phyloP scores from a whole-genome alignment of 768 basidiomycete species.

The Candolleomyces aberdarensis region DNA sequence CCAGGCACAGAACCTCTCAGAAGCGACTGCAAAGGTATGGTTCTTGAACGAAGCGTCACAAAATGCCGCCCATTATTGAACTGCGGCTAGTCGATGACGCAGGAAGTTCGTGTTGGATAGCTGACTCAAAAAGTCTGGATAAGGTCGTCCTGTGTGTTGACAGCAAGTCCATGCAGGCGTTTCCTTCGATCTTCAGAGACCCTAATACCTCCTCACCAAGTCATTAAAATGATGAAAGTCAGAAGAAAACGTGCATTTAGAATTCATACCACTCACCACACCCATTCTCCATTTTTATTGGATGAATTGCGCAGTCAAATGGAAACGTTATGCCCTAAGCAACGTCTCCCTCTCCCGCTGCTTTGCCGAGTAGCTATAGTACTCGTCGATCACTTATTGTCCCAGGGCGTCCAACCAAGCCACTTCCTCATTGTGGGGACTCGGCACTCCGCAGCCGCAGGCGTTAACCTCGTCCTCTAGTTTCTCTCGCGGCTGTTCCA shows the following conservation, averaged over 20 bases:
- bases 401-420: constrained; percentile 24
- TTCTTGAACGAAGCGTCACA: constrained; percentile 17
- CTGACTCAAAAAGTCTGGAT: constrained; percentile 24
- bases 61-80: constrained; percentile 11
- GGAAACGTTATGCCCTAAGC: constrained; percentile 31
- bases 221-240: too few relatives aligned
- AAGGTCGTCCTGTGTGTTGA: constrained; percentile 27
- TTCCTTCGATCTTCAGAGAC: too few relatives aligned
- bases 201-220: too few relatives aligned
- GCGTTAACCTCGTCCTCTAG: constrained; percentile 33
- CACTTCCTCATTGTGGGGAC: constrained; percentile 35
- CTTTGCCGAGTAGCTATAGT: constrained; percentile 27
- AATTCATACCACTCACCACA: background rate
- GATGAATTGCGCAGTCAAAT: background rate
- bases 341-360: constrained; percentile 31
- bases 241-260: too few relatives aligned
- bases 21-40: too few relatives aligned
- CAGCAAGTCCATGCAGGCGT: too few relatives aligned
- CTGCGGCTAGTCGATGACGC: constrained; percentile 24
- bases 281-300: background rate
- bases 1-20: too few relatives aligned
- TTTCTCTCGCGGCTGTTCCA: constrained; percentile 35
- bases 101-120: constrained; percentile 28
- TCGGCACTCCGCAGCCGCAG: constrained; percentile 38
- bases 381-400: constrained; percentile 27